These are phyloP conservation scores for Globisporangium ultimum DNA, from an alignment of 352 stramenopile species.

Conservation along the genomic window DNA sequence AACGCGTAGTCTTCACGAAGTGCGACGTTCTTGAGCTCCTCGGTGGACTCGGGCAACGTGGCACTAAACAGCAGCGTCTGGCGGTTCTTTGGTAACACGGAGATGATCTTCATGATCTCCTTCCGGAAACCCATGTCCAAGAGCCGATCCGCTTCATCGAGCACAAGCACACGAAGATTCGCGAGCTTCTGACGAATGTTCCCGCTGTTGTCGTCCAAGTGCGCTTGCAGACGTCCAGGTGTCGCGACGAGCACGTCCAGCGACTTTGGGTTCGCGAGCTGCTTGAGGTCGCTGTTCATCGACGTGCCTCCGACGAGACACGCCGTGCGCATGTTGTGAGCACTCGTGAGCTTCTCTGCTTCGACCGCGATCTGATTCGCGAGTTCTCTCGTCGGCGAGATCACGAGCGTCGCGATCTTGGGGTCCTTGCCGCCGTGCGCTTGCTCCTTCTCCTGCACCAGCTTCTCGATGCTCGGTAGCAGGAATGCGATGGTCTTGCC, in stretches of 20 bases:
- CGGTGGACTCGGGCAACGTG: slow-evolving; percentile 87
- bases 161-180: slow-evolving; percentile 59
- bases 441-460: slow-evolving; percentile 38
- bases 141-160: slow-evolving; percentile 97
- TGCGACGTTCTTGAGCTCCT: slow-evolving; percentile 84
- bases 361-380: slow-evolving; percentile 94
- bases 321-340: slow-evolving; percentile 63
- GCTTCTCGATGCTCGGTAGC: slow-evolving; percentile 73
- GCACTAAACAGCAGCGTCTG: slow-evolving; percentile 97
- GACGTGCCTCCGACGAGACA: slow-evolving; percentile 89
- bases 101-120: slow-evolving; percentile 90
- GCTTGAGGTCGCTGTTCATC: slow-evolving; percentile 63
- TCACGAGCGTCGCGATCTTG: slow-evolving; percentile 60
- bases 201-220: slow-evolving; percentile 91
- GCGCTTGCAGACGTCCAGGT: slow-evolving; percentile 95
- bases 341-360: slow-evolving; percentile 80
- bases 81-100: slow-evolving; percentile 46
- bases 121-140: slow-evolving; percentile 96
- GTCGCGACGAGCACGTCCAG: slow-evolving; percentile 96
- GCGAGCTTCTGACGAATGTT: slow-evolving; percentile 60
- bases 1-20: slow-evolving; percentile 87
- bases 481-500: slow-evolving; percentile 92
- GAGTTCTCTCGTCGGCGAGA: slow-evolving; percentile 95
- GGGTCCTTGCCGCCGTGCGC: not conserved
- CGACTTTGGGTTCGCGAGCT: slow-evolving; percentile 26